phyloP scores from a whole-genome alignment of 768 basidiomycete species.

The Ephemerocybe angulata region DNA sequence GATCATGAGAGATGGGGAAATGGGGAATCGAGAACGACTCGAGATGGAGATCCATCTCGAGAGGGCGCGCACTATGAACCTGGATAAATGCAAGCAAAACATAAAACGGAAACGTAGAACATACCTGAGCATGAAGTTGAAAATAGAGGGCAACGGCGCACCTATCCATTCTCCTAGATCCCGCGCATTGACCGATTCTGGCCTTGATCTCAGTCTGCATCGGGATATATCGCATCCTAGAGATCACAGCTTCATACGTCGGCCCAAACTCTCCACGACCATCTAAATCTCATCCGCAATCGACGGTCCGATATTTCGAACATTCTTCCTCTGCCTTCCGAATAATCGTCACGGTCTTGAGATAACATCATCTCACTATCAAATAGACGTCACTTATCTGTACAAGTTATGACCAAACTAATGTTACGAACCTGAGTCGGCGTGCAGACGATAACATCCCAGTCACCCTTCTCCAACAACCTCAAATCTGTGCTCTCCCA shows the following conservation, averaged over 20 bases:
- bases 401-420: neutral
- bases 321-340: constrained; percentile 97
- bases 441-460: constrained; percentile 93
- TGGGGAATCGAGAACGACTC: constrained; percentile 97
- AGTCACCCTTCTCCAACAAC: constrained; percentile 83
- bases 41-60: constrained; percentile 96
- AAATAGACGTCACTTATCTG: neutral
- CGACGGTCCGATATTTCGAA: constrained; percentile 86
- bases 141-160: constrained; percentile 87
- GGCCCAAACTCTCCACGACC: constrained; percentile 91
- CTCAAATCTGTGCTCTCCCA: constrained; percentile 88
- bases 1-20: constrained; percentile 97
- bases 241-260: constrained; percentile 96
- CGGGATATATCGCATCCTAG: constrained; percentile 93
- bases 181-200: constrained; percentile 90
- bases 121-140: constrained; percentile 98
- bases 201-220: constrained; percentile 92
- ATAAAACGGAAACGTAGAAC: too few species aligned
- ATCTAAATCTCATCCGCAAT: constrained; percentile 96
- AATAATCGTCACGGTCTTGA: constrained; percentile 90
- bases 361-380: constrained; percentile 93
- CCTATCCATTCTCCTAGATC: constrained; percentile 99
- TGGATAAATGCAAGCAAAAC: too few species aligned
- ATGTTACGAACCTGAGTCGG: constrained; percentile 78
- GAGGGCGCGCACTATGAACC: constrained; percentile 94